Base-by-base conservation (phyloP, 2,329 filamentous ascomycete species). In the Chaetoscypha palmicola region DNA sequence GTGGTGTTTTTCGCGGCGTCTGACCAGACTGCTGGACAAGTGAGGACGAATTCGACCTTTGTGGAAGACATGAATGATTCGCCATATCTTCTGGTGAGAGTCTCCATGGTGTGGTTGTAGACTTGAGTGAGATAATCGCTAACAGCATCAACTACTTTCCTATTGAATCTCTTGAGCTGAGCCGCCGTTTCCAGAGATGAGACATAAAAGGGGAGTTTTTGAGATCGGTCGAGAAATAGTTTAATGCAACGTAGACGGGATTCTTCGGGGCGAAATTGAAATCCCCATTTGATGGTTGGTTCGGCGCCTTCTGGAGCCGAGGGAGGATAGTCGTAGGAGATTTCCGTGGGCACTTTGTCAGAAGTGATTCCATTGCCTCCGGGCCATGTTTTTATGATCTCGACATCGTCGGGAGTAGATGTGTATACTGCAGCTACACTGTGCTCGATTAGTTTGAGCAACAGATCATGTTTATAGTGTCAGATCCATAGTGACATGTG, bases 1-100 rank as follows among this genome's bases (percentile, higher is more conserved):
- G 86, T 91, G 4, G 84, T 85, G 62, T 88, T 86, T 67, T 90
- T 91, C n/a, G 86, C 86, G 0, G 83, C 77, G 61, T 92, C 86
- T 19, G 80, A 86, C 86, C 86, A 92, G 5, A 91, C 84, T 5
- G 86, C 86, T 5, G 86, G 86, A 40, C 85, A 86, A 1, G 86
- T 91, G 43, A 92, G 70, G 38, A 91, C 83, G 55, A 86, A 90
- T 49, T 90, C 80, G 30, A 88, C 79, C 55, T 79, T 80, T 4
- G 84, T 89, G 5, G 76, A 78, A 5, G 76, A 74, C 79, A 90
- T 86, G 57, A 91, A 90, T 0, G 79, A 80, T 64, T 85, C 81
- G 55, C 86, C 86, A 58, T 89, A 90, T 36, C 84, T 71, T 48
- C 81, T 71, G 1, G 77, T 83, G 51, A 91, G 69, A 0, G 81